These are phyloP conservation scores for Suhomyces sp. DNA, from an alignment of 805 yeast genomes.

Conservation along the genomic window DNA sequence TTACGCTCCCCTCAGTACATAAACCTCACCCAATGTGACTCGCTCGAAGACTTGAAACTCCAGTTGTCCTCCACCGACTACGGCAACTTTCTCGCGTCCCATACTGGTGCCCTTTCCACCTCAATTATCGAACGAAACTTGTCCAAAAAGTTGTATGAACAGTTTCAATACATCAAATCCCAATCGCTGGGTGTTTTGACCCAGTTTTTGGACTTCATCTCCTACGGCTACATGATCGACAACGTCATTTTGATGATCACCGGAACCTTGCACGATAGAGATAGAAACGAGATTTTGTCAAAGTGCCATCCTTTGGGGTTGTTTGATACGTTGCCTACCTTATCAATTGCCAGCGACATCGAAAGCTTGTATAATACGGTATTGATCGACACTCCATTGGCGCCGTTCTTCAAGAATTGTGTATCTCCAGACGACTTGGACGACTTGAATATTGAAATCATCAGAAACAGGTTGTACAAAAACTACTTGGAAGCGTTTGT, in stretches of 20 bases:
- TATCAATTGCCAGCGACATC: constrained; percentile 91
- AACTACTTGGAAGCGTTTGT: constrained; percentile 90
- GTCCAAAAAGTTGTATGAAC: constrained; percentile 68
- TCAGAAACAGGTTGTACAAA: constrained; percentile 86
- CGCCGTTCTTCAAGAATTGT: constrained; percentile 92
- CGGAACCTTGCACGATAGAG: constrained; percentile 94
- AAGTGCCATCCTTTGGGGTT: constrained; percentile 97
- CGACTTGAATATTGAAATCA: constrained; percentile 91
- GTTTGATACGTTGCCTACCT: constrained; percentile 96
- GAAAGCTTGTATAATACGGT: constrained; percentile 92
- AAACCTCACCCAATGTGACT: constrained; percentile 94
- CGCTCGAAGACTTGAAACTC: constrained; percentile 87
- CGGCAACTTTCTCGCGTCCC: constrained; percentile 82
- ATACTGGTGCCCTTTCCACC: constrained; percentile 81
- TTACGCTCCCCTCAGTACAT: constrained; percentile 76
- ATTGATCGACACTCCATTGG: constrained; percentile 93
- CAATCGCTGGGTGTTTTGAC: constrained; percentile 81
- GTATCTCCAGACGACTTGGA: constrained; percentile 85
- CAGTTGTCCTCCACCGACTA: constrained; percentile 96
- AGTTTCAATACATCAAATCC: constrained; percentile 79
- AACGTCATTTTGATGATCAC: constrained; percentile 94
- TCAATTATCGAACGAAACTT: constrained; percentile 81
- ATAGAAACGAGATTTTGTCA: constrained; percentile 78
- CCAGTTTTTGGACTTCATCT: constrained; percentile 85
- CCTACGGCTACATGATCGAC: constrained; percentile 98